phyloP scores from a whole-genome alignment of 352 stramenopile genomes.

The Phytophthora nicotianae region DNA sequence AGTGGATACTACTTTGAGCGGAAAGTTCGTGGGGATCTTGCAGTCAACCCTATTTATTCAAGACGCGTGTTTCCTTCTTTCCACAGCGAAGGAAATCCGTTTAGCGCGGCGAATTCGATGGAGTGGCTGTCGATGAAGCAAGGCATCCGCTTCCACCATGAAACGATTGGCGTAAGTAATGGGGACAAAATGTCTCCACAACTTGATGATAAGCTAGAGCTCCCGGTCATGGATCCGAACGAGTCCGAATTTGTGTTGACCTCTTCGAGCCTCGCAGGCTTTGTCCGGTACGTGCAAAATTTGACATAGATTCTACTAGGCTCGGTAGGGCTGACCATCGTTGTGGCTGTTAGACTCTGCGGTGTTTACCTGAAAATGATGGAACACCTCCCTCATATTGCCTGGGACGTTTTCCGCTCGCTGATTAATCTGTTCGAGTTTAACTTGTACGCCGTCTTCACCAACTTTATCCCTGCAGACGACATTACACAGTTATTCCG shows the following conservation, averaged over 20 bases:
- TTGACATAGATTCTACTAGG: not conserved
- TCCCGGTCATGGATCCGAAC: constrained; percentile 39
- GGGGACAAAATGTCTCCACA: constrained; percentile 11
- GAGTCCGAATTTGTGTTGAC: constrained; percentile 73
- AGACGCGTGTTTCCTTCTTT: constrained; percentile 76
- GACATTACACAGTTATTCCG: constrained; percentile 60
- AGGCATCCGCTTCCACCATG: constrained; percentile 56
- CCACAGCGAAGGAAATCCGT: constrained; percentile 61
- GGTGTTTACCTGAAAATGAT: constrained; percentile 90
- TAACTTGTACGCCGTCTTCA: constrained; percentile 79
- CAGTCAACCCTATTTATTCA: constrained; percentile 65
- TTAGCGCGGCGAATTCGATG: constrained; percentile 52
- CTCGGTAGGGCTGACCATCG: not conserved
- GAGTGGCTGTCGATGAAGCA: constrained; percentile 67
- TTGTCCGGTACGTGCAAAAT: constrained; percentile 55
- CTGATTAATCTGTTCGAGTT: constrained; percentile 86
- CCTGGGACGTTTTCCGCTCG: constrained; percentile 70
- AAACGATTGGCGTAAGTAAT: constrained; percentile 16
- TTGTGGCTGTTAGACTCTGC: constrained; percentile 53
- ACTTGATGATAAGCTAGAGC: constrained; percentile 23
- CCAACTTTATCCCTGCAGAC: constrained; percentile 55
- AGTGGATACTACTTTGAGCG: constrained; percentile 72
- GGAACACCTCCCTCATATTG: constrained; percentile 74
- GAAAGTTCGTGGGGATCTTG: constrained; percentile 49
- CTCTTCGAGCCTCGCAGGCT: constrained; percentile 72